Evolutionary conservation across 2,329 filamentous ascomycete species (phyloP), one percentile per base, ranked within the genome.

Genomic region (Thermomyces lanuginosus): DNA sequence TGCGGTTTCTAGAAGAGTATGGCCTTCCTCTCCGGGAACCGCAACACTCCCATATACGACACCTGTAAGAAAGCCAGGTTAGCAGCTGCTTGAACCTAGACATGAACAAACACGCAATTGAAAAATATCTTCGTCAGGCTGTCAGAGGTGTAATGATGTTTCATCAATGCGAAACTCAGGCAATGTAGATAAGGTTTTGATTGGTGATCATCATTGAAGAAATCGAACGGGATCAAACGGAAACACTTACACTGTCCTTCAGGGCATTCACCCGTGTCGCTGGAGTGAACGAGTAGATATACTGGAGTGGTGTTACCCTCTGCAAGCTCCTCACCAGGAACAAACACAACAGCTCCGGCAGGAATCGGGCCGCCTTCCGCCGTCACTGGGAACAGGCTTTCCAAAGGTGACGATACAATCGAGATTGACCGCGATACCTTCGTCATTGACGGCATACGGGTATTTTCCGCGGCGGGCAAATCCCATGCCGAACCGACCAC

Each of bases 161-260:
- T 89, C 83, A 73, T 91, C 84, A 92, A 76, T 67, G 66, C 55
- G 61, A 60, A 77, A 24, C 92, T 51, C 86, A 84, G 86, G 79
- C 83, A 95, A 95, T 93, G 86, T 95, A 93, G 86, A 93, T 95
- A 95, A 95, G 84, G 84, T 81, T 89, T 91, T 55, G 14, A 24
- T 58, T 68, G 58, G 56, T 56, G 41, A 65, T 92, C 84, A 95
- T 93, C 86, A 83, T 77, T 48, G 64, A 66, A 64, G 49, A 43
- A 44, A 41, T 26, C 29, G 26, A 20, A 34, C 33, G 8, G 19
- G 10, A 26, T 22, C 8, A 9, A 35, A 18, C 20, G 6, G 13
- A 33, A 33, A 34, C 19, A 79, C 86, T 82, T 69, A 98, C 86
- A 74, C 72, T 95, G 83, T 56, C 76, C 73, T 36, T 55, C 38